A percentile compares a stretch with the other conserved stretches of the same genome.
Evolutionary conservation across 169 alveolate genomes (phyloP).

Genomic region (Miamiensis avidus): DNA sequence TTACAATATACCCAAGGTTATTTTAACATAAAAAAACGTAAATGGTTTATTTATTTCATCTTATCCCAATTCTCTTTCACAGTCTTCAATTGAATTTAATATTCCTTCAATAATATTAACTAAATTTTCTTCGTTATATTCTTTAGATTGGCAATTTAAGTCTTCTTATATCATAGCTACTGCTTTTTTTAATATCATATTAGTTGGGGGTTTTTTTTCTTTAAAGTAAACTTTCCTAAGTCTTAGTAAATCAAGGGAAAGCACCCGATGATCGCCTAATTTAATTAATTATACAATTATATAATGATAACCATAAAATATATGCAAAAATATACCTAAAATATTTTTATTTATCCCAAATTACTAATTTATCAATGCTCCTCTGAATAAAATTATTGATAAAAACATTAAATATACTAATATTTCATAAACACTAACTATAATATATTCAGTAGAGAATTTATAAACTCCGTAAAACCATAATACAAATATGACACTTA

Average conservation of each 20-base stretch:
- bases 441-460: neutral
- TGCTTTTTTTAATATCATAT: slow-evolving; percentile 3
- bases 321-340: no score
- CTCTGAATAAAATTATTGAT: neutral
- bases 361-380: neutral
- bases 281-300: no score
- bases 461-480: slow-evolving; percentile 1
- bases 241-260: neutral
- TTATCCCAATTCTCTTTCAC: slow-evolving; percentile 1
- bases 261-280: slow-evolving; percentile 5
- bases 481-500: neutral
- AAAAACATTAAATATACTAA: neutral
- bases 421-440: slow-evolving; percentile 7
- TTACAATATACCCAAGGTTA: neutral
- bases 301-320: no score
- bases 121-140: no score
- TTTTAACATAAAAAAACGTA: neutral
- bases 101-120: neutral
- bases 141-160: no score
- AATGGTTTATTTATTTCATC: slow-evolving; percentile 1
- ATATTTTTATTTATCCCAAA: slow-evolving; percentile 10
- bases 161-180: neutral
- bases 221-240: slow-evolving; percentile 1
- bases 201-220: neutral
- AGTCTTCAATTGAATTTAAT: neutral